Base-by-base conservation (phyloP, 2,329 filamentous ascomycete genomes). In the Alternaria incomplexa region DNA sequence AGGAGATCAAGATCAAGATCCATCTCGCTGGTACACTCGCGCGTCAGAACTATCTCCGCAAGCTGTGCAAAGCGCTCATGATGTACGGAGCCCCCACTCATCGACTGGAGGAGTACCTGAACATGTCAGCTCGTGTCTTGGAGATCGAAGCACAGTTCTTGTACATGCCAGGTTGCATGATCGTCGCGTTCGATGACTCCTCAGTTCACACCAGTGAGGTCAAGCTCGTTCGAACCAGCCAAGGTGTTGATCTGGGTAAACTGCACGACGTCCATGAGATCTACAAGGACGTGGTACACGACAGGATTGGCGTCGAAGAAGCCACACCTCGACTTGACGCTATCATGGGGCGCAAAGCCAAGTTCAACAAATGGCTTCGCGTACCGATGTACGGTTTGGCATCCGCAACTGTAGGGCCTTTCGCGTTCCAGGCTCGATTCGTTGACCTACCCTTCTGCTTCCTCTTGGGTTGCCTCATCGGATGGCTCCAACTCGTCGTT, bases 91-190 rank as follows among this genome's bases (percentile, higher is more conserved):
- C 94, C 1, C 94, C 94, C 1, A 97, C 93, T 0, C 94, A 97
- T 81, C 90, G 94, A 11, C 83, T 97, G 20, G 94, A 97, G 79
- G 91, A 97, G 76, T 97, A 97, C 78, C 90, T 97, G 88, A 90
- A 87, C 66, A 96, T 95, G 91, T 93, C 92, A 9, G 90, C 94
- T 1, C 87, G 92, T n/a, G 92, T 96, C 2, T 86, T 97, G 40
- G 92, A 94, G 78, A 94, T 97, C 15, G 91, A 97, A 68, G 91
- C 91, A 6, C 93, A 97, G 73, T 97, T 96, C 71, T 82, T 97
- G 22, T 97, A 97, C 76, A 88, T 97, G 28, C 93, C 94, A 0
- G 92, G 92, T 0, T 96, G 92, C 74, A 97, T 97, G 94, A 92
- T 97, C 60, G 91, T 97, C 75, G 95, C 93, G 5, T 97, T 97